Evolutionary conservation across 345 rosid genomes (phyloP), one percentile per base, ranked within the genome.

Genomic region (Draba incana): DNA sequence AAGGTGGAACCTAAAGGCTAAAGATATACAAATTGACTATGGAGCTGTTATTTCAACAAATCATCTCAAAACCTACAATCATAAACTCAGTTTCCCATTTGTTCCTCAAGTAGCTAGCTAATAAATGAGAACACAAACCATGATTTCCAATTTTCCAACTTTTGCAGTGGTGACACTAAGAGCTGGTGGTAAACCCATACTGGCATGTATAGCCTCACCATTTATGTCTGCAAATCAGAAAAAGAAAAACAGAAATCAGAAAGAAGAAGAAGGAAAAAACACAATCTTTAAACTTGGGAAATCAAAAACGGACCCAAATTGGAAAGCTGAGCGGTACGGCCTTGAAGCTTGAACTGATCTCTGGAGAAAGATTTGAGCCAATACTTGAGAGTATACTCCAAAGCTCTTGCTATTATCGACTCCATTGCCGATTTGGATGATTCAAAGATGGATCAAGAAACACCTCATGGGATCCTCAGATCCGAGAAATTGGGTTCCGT

Each of bases 291-390:
- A 10, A 55, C 20, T 39, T 1, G 25, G 53, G 9, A 24, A 42
- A 46, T 0, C 13, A 2, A 25, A 38, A 10, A 13, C 4, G 4
- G 28, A 84, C 99, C 99, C 69, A 94, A 65, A 86, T 89, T 85
- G 62, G 97, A 94, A 62, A 94, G 98, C 79, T 87, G 98, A 4
- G 80, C 90, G 10, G 86, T 85, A 14, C 97, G 96, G 72, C 98
- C 98, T 59, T 94, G 97, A 70, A 94, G 82, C 86, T 88, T 88
- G 77, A 94, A 86, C 80, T 94, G 99, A 67, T 94, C 98, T 75
- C 99, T 80, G 65, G 99, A 84, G 84, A 94, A 94, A 15, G 99
- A 94, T 59, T 94, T 94, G 77, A 94, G 98, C 99, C 98, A 94
- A 84, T 94, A 91, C 92, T 91, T 94, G 64, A 94, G 90, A 12